A percentile compares a stretch with the other conserved stretches of the same genome.
Conservation (phyloP, 768 basidiomycete genomes). For the Naganishia friedmannii region DNA sequence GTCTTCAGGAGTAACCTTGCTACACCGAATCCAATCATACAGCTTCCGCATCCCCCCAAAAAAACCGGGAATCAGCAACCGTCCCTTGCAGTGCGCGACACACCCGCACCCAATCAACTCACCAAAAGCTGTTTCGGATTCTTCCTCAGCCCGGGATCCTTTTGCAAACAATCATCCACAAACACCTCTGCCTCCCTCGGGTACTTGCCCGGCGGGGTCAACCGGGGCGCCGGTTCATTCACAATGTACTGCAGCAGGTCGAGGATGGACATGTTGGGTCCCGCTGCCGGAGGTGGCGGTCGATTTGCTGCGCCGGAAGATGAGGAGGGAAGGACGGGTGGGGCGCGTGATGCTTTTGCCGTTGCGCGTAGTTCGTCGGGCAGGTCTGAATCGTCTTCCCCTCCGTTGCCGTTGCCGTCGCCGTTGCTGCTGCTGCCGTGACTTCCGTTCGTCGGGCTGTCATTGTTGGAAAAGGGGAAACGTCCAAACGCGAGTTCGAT, state of each 20-base stretch:
- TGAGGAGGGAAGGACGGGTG: not conserved
- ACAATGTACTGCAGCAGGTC: slow-evolving; percentile 97
- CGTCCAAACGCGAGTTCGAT: slow-evolving; percentile 95
- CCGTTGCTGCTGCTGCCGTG: not conserved
- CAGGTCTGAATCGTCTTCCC: slow-evolving; percentile 32
- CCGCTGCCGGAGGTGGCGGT: slow-evolving; percentile 60
- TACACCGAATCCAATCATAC: slow-evolving; percentile 20
- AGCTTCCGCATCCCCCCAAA: not conserved
- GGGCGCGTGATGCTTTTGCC: not conserved
- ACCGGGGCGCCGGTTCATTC: slow-evolving; percentile 89
- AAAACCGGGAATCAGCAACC: not conserved
- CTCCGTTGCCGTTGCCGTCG: slow-evolving; percentile 6
- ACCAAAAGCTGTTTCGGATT: slow-evolving; percentile 77
- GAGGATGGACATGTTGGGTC: slow-evolving; percentile 96
- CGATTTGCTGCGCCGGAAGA: not conserved
- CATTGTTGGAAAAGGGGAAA: slow-evolving; percentile 77
- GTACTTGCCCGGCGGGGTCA: slow-evolving; percentile 60
- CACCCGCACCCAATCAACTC: slow-evolving; percentile 31
- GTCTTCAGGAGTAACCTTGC: slow-evolving; percentile 10
- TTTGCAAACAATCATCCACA: slow-evolving; percentile 82
- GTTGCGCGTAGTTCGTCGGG: slow-evolving; percentile 10
- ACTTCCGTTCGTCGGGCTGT: slow-evolving; percentile 1
- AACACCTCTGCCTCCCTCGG: slow-evolving; percentile 75
- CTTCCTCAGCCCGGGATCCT: slow-evolving; percentile 77
- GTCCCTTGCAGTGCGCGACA: not conserved